Base-by-base conservation (phyloP, 352 stramenopile genomes). In the Peronospora destructor region DNA sequence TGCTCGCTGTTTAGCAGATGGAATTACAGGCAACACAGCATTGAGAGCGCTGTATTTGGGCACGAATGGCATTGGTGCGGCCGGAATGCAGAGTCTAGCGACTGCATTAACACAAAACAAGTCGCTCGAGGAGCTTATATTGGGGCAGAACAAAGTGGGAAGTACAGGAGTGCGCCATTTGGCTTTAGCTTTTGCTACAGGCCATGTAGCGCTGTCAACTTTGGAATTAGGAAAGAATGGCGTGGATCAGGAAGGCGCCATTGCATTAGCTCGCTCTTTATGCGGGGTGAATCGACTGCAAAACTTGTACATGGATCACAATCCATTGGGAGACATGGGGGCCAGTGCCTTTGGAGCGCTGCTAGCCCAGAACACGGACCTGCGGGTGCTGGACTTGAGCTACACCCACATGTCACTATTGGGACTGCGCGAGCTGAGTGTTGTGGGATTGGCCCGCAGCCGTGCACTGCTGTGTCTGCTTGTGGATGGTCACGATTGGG, bases 281-380 rank as follows among this genome's bases (percentile, higher is more conserved):
- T 81, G 71, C 30, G 56, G 46, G n/a, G 40, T 45, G 0, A 70
- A 70, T 43, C 51, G 52, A 34, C 53, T 91, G n/a, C 73, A 88
- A 55, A 91, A 89, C 36, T 60, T 91, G 40, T 91, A 91, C 50
- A 61, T 91, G 23, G 81, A 91, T 56, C 85, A 89, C 54, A 91
- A 91, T 47, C 77, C 77, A n/a, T 59, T 91, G n/a, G 81, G 81
- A 8, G 81, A 91, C 41, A 64, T 68, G 11, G 78, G 77, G 8
- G 81, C 76, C 2, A 73, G 68, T 40, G 81, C 76, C 6, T 81
- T 89, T 35, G 81, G 78, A 47, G 73, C 68, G 7, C 56, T 87
- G 32, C 56, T 91, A 26, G 74, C 74, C 45, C 81, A 87, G 52
- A 89, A 87, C 46, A 40, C 48, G n/a, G 72, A 79, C 33, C 48